These are phyloP conservation scores for Candida endomychidarum DNA, from an alignment of 805 yeast genomes.

Conservation along the genomic window DNA sequence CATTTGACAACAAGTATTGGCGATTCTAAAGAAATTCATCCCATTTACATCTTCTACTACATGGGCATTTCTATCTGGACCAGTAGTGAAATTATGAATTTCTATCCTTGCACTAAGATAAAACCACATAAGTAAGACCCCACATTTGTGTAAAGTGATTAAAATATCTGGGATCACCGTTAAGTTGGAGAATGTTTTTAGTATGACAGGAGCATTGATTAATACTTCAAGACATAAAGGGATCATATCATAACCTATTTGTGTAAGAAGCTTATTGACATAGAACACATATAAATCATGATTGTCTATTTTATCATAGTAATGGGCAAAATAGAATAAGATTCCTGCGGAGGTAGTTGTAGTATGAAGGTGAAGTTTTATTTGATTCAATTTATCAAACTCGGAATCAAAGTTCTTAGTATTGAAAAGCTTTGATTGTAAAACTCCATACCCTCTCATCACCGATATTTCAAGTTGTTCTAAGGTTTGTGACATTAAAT, in stretches of 20 bases:
- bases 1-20: neutral
- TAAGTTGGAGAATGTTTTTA: constrained; percentile 35
- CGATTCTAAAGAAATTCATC: constrained; percentile 1
- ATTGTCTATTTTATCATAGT: constrained; percentile 35
- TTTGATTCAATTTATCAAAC: neutral
- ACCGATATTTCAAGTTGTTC: constrained; percentile 1
- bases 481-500: neutral
- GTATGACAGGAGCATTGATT: constrained; percentile 28
- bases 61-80: too few species aligned
- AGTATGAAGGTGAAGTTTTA: constrained; percentile 1
- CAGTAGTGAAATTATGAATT: neutral
- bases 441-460: constrained; percentile 7
- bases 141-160: constrained; percentile 24
- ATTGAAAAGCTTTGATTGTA: neutral
- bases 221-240: constrained; percentile 33
- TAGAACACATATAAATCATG: constrained; percentile 31
- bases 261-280: constrained; percentile 29
- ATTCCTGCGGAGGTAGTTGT: constrained; percentile 17
- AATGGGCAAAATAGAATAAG: constrained; percentile 33
- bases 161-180: constrained; percentile 39
- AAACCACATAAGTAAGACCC: constrained; percentile 25
- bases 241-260: constrained; percentile 28
- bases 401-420: neutral
- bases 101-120: constrained; percentile 16
- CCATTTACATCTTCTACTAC: too few species aligned